Base-by-base conservation (phyloP, 768 basidiomycete species). In the Boletus huronensis region DNA sequence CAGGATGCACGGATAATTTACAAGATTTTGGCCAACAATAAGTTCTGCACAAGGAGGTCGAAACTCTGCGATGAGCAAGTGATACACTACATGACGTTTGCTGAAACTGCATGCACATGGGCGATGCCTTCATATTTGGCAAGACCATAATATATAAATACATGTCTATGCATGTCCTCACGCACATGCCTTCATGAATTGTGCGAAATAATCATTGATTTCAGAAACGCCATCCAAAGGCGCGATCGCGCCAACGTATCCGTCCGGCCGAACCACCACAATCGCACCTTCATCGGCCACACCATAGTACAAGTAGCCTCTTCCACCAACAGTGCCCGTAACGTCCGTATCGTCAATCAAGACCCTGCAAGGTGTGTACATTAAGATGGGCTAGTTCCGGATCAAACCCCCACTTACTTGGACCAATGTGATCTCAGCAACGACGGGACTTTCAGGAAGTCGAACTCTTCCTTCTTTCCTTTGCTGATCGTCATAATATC, bases 171-270 rank as follows among this genome's bases (percentile, higher is more conserved):
- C 2, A 13, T 17, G 16, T 6, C 19, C 23, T 65, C 23, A n/a
- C n/a, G n/a, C n/a, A n/a, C n/a, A 56, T 40, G 25, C 23, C 35
- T 50, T 60, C 70, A 69, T 61, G 45, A 85, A 84, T 6, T 58
- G 59, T 0, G 66, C 58, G 49, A 88, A 84, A 66, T 87, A 87
- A 0, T 39, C 38, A 29, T 75, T 66, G 34, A 87, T 50, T 1
- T 62, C 62, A 13, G 69, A 62, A 23, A 62, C 48, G 9, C 74
- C 58, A 28, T 73, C 64, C 39, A 87, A 67, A 0, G 85, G 78
- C 2, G 75, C 75, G 31, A 88, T 71, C 59, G 73, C 74, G 3
- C 82, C 83, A 29, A 89, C 77, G 53, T 86, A 87, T 16, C 86
- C 87, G 29, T 70, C 70, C 9, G 68, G 69, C 25, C 70, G 68